A percentile compares a stretch with the other conserved stretches of the same genome.
Evolutionary conservation across 164 flowering plant species (phyloP).

Genomic region (Stephania japonica): DNA sequence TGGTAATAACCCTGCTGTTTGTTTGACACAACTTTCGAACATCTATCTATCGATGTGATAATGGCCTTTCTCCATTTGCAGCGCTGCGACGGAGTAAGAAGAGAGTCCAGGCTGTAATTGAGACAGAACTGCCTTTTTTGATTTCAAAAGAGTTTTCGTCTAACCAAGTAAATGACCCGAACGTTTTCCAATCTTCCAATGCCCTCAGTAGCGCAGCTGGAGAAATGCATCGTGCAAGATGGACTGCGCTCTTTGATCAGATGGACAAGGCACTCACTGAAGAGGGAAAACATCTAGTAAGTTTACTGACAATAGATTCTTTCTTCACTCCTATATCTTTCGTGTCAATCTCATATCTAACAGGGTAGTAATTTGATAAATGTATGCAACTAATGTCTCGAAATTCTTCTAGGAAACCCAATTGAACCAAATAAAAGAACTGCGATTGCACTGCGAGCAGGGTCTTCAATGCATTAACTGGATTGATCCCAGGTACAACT

Average conservation of each 20-base stretch:
- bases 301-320: constrained; percentile 16
- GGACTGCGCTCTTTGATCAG: constrained; percentile 65
- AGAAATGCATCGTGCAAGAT: constrained; percentile 53
- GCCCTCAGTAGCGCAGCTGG: constrained; percentile 22
- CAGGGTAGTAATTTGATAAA: neutral
- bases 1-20: constrained; percentile 32
- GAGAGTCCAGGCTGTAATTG: constrained; percentile 60
- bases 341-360: neutral
- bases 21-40: neutral
- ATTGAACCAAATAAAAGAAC: constrained; percentile 67
- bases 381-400: neutral
- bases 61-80: constrained; percentile 24
- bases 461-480: constrained; percentile 44
- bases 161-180: constrained; percentile 41
- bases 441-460: constrained; percentile 61
- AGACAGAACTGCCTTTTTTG: constrained; percentile 62
- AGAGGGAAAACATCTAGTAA: constrained; percentile 75
- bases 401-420: constrained; percentile 49
- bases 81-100: constrained; percentile 80
- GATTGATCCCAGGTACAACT: constrained; percentile 40
- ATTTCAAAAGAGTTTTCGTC: constrained; percentile 53
- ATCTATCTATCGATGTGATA: neutral
- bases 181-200: constrained; percentile 15
- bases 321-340: neutral
- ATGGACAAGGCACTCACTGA: constrained; percentile 77